phyloP scores from a whole-genome alignment of 192 early-diverging fungal genomes.

The Entomortierella chlamydospora region DNA sequence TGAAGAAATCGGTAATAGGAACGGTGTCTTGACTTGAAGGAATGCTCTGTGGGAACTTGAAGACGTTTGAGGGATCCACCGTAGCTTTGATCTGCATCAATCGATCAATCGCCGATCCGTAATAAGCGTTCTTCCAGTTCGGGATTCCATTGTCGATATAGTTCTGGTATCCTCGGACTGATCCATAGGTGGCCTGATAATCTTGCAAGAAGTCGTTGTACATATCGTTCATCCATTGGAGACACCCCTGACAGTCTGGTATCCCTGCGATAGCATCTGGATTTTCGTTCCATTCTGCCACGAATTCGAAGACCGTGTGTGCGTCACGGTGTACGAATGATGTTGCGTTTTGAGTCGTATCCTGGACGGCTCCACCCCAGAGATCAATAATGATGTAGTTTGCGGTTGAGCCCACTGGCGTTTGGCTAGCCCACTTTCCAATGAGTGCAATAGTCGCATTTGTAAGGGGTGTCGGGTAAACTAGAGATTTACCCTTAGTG shows the following conservation, averaged over 20 bases:
- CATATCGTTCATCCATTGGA: slow-evolving; percentile 50
- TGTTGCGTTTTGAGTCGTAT: slow-evolving; percentile 19
- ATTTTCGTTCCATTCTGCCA: slow-evolving; percentile 40
- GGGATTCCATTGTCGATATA: slow-evolving; percentile 52
- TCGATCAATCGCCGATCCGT: slow-evolving; percentile 27
- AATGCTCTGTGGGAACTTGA: slow-evolving; percentile 53
- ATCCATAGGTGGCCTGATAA: slow-evolving; percentile 16
- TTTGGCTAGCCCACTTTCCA: slow-evolving; percentile 23
- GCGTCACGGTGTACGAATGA: slow-evolving; percentile 52
- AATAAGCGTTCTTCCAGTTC: slow-evolving; percentile 46
- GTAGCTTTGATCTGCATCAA: slow-evolving; percentile 38
- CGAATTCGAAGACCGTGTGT: slow-evolving; percentile 51
- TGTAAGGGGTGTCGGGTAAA: slow-evolving; percentile 18
- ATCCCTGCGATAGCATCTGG: slow-evolving; percentile 25
- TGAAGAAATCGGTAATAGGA: not conserved
- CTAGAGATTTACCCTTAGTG: slow-evolving; percentile 44
- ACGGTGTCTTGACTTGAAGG: slow-evolving; percentile 7
- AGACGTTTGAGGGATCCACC: slow-evolving; percentile 43
- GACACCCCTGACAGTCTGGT: slow-evolving; percentile 18
- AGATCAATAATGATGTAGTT: slow-evolving; percentile 52
- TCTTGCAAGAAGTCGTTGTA: slow-evolving; percentile 41
- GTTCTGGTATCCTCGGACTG: slow-evolving; percentile 43
- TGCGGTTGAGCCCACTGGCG: slow-evolving; percentile 10
- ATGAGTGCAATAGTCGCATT: slow-evolving; percentile 27
- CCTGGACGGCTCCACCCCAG: slow-evolving; percentile 45